Base-by-base conservation (phyloP, 768 basidiomycete genomes). In the Suillus luteus region DNA sequence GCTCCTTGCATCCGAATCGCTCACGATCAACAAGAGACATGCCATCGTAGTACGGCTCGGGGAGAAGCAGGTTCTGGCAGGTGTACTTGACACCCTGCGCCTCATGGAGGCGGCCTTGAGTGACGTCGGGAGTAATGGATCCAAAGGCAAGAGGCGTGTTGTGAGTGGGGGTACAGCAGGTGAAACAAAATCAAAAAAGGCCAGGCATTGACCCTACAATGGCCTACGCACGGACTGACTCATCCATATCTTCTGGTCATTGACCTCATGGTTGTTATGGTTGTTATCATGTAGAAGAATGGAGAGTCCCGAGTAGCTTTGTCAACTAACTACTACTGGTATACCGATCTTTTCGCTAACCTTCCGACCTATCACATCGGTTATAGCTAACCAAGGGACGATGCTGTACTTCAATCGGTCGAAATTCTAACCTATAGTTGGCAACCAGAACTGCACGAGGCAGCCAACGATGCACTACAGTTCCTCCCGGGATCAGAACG, bases 11-110 rank as follows among this genome's bases (percentile, higher is more conserved):
- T 55, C 62, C 9, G 62, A 62, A 9, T 62, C 61, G n/a, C 71
- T 84, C 1, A 62, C 80, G 5, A 62, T 77, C 60, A 85, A 86
- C 67, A 83, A 80, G 69, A 79, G 79, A 64, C 80, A 87, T 63
- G 93, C 94, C 1, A 71, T 89, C 9, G 76, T 91, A 54, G 92
- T 95, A 14, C 83, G 94, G 41, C 72, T 92, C 11, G 91, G 92
- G 5, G 94, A 96, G 78, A 94, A 94, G 76, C 77, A 83, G 27
- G 86, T 95, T 14, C 69, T 95, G 61, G 70, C 69, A 2, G 68
- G 66, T 1, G 64, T 75, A 0, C 67, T 78, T 51, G 65, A 70
- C 43, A 46, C n/a, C 17, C 35, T 73, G 8, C 33, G 27, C 38
- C 35, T 10, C 24, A 55, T 63, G 55, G 60, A 66, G 55, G 48